Evolutionary conservation across 768 basidiomycete genomes (phyloP), one percentile per base, ranked within the genome.

Genomic region (Auricularia heimuer): DNA sequence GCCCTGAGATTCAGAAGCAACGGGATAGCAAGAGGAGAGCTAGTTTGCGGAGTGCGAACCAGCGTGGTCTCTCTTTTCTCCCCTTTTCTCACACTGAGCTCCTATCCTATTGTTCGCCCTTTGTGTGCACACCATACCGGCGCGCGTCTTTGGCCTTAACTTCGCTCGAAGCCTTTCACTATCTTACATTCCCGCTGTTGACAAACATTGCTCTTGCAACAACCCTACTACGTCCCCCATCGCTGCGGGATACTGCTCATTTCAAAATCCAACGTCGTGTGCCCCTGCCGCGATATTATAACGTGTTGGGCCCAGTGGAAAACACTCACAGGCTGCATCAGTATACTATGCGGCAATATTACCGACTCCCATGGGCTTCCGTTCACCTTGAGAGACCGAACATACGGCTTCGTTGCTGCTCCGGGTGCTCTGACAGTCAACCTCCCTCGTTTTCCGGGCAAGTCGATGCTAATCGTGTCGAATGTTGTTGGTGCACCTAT

Each of bases 401-500:
- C 77, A 69, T 87, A 92, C 0, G 81, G 83, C 37, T 82, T 83
- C 2, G 76, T 77, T 0, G 81, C 73, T 0, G 88, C 90, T 16
- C 86, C 88, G 0, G 73, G 64, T 0, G 90, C 83, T 0, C 71
- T 70, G 66, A 93, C 84, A 0, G 75, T 78, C 21, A 93, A 75
- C 0, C 76, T 73, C 37, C 69, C 68, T 1, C 70, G 65, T 0
- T 74, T 68, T 1, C 72, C 71, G 0, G 87, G 88, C 1, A 92
- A 73, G 45, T 79, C 70, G 64, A 92, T 77, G 2, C 79, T 81
- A 39, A 89, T 76, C 54, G 68, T 71, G 69, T 84, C 82, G 67
- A 82, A 84, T 34, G 35, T 8, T 10, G 79, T 81, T 54, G 70
- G 87, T 88, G 85, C 84, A 67, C 90, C 91, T 58, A 94, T 78